A percentile compares a stretch with the other conserved stretches of the same genome.
phyloP scores from a whole-genome alignment of 306 rosid species.

The Vigna nakashimae region DNA sequence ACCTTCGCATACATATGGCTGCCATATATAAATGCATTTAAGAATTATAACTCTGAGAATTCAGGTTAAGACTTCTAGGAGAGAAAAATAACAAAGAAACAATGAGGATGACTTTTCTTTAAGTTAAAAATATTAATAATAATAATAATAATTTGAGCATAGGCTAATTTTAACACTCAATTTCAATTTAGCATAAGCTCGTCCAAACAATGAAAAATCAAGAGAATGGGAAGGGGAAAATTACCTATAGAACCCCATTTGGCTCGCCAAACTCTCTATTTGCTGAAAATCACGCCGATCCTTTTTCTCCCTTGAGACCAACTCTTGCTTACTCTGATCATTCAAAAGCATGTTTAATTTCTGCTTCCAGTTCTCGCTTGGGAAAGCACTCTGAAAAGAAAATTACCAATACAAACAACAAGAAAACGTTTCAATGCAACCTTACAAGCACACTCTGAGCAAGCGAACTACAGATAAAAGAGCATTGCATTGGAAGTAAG shows the following conservation, averaged over 20 bases:
- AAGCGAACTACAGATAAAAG: background rate
- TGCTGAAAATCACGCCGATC: conserved; percentile 71
- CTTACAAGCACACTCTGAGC: background rate
- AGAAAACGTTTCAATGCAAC: background rate
- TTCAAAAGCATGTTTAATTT: conserved; percentile 58
- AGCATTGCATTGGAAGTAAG: background rate
- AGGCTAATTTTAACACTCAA: too few relatives aligned
- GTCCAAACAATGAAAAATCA: background rate
- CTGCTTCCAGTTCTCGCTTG: conserved; percentile 57
- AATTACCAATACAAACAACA: background rate
- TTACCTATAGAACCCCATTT: conserved; percentile 77
- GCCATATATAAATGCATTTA: conserved; percentile 42
- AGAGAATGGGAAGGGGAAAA: background rate
- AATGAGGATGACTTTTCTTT: too few relatives aligned
- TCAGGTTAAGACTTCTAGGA: too few relatives aligned
- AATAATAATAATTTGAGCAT: too few relatives aligned
- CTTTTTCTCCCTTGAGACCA: conserved; percentile 79
- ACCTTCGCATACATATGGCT: conserved; percentile 76
- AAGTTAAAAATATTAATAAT: too few relatives aligned
- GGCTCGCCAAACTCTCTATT: conserved; percentile 67
- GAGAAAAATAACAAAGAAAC: too few relatives aligned
- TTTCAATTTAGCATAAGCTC: too few relatives aligned
- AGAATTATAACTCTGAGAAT: conserved; percentile 14
- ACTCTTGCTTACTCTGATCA: conserved; percentile 68
- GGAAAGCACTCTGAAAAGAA: conserved; percentile 55